Evolutionary conservation across 441 rosid genomes (phyloP), one percentile per base, ranked within the genome.

Genomic region (Dalechampia spathulata): DNA sequence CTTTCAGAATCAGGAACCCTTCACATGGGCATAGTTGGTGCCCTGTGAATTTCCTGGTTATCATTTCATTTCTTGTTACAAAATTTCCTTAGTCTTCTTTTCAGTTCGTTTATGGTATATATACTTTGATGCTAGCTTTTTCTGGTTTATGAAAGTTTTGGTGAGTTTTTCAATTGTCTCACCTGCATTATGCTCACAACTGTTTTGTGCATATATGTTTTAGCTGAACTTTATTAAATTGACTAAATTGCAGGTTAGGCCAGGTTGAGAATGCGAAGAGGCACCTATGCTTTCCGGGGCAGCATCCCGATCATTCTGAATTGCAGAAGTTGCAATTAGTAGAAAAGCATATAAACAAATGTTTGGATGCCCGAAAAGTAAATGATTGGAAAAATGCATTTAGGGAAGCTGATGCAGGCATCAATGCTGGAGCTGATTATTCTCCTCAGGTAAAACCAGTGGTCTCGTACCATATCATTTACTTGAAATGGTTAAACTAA

Each of bases 341-440:
- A 51, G 95, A 88, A 71, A 86, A 72, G 60, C 87, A 86, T 72
- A 44, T 84, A 20, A 71, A 62, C 71, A 82, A 75, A 73, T 88
- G 98, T 52, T 69, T 73, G 5, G 86, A 82, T 74, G 81, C 85
- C 0, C 77, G 98, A 34, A 82, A 55, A 55, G 60, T 72, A 19
- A 68, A 83, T 40, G 87, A 92, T 37, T 92, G 98, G 98, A 84
- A 61, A 66, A 66, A 71, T 62, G 85, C 72, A 49, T 67, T 92
- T 64, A 75, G 72, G 73, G 96, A 86, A 80, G 67, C 59, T 55
- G 91, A 92, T 40, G 79, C 90, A 7, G 81, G 89, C 48, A 81
- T 92, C 69, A 78, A 77, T 15, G 75, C 86, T 58, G 98, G 98
- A 30, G 96, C 96, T 1, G 95, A 92, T 61, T 72, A 55, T 55